Base-by-base conservation (phyloP, 2,329 filamentous ascomycete genomes). In the Sclerotinia minor region DNA sequence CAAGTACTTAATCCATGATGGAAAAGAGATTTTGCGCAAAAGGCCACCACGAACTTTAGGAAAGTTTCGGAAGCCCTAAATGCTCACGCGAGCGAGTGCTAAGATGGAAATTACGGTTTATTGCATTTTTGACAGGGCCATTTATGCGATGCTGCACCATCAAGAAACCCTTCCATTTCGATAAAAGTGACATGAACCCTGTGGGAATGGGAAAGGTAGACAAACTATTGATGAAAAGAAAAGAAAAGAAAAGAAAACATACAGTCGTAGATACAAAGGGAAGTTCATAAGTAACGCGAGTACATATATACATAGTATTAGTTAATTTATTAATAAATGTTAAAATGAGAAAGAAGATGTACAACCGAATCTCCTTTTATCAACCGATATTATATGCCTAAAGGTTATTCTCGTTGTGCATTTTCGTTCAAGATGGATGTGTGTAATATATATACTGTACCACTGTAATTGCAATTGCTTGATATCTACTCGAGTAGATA, bases 41-140 rank as follows among this genome's bases (percentile, higher is more conserved):
- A 49, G 19, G n/a, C 50, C 21, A 26, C 50, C 47, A 45, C 26
- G 8, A 21, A 45, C 29, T n/a, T 35, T 35, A 17, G 19, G 11
- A 59, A 15, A 52, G 63, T 57, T 32, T 35, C 52, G 63, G 63
- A 47, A 65, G 63, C 38, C 52, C 52, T 65, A 57, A 57, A 65
- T 38, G 50, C 26, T 41, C 38, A 41, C 38, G 38, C 38, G 29
- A 57, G 52, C 38, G 29, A 57, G 52, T 57, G 32, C 63, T 49
- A 26, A 57, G 21, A 65, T 57, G 41, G 38, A 65, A 47, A 55
- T 65, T 57, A 47, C 57, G 41, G 26, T 47, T 47, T 5, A 59
- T 59, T 59, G 19, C 57, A 60, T 32, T 35, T 41, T 59, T 47
- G 57, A 60, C 57, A 60, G 57, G 41, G 41, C 41, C 11, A 60